Evolutionary conservation across 2,329 filamentous ascomycete species (phyloP), one percentile per base, ranked within the genome.

Genomic region (Sporothrix schenckii): DNA sequence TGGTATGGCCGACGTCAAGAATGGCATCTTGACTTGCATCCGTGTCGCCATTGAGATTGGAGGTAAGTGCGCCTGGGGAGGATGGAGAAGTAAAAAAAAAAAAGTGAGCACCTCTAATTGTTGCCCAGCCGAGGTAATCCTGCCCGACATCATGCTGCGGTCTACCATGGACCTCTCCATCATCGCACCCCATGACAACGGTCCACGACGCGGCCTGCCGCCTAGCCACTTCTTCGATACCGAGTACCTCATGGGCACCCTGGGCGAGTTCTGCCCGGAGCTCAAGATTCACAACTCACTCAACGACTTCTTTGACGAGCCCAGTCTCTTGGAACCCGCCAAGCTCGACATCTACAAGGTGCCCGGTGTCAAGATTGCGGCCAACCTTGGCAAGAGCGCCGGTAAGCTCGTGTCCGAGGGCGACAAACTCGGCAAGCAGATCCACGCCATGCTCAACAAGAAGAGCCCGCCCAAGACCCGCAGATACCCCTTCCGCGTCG

Each of bases 1-100:
- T 3, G 82, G 81, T 4, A 74, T 85, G n/a, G 81, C 78, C 6
- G 78, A 80, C 67, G 80, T 83, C 21, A 80, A 82, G 71, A 83
- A 83, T 72, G 80, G 79, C n/a, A 76, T 82, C 49, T 75, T 84
- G 67, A 80, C 80, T 70, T 84, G 83, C 74, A 75, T 85, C 27
- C 79, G 82, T 56, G 79, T 82, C 67, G 82, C 81, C 16, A 83
- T 84, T 44, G 81, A 84, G 76, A 80, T 82, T 54, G 83, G 83
- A 69, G 83, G 83, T 79, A 72, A 74, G 74, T 79, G 34, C 16
- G 34, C 11, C 41, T 44, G 21, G 10, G 54, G 44, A 21, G 21
- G 10, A 24, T 34, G 27, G 24, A 34, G 30, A 16, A 49, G 4
- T 50, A 61, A 63, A 68, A 56, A 68, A 16, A 13, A 10, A 47